These are phyloP conservation scores for Acorus calamus DNA, from an alignment of 106 monocot species.

Conservation along the genomic window DNA sequence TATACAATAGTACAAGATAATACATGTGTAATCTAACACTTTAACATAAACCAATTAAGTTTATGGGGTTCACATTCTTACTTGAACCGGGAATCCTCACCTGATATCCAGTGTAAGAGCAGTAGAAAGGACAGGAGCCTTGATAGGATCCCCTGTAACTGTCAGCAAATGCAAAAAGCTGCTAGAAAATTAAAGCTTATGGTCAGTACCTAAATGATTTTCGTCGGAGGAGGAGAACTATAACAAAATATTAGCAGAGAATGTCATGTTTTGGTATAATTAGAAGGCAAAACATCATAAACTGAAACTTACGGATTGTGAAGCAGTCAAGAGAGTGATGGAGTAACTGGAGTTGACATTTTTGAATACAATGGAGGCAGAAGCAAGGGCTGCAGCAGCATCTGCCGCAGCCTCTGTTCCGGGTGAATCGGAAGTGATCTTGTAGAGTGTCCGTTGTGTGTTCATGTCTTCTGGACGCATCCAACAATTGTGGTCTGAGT, in stretches of 20 bases:
- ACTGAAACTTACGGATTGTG: constrained; percentile 15
- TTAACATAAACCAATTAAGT: no score
- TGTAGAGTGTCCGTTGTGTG: constrained; percentile 40
- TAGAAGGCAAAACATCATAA: neutral
- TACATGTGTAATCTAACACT: no score
- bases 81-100: neutral
- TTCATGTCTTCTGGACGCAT: constrained; percentile 50
- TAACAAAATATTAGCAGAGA: no score
- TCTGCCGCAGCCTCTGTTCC: constrained; percentile 43
- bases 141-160: constrained; percentile 34
- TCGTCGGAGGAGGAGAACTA: no score
- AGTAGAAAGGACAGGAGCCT: constrained; percentile 41
- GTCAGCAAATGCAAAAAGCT: constrained; percentile 37
- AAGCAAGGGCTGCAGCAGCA: constrained; percentile 34
- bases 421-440: constrained; percentile 22
- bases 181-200: neutral
- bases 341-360: constrained; percentile 8
- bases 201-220: no score
- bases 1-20: no score
- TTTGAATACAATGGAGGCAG: constrained; percentile 27
- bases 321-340: constrained; percentile 10
- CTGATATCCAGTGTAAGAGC: constrained; percentile 40
- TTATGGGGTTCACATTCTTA: neutral
- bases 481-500: constrained; percentile 44
- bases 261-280: neutral